Base-by-base conservation (phyloP, 2,329 filamentous ascomycete species). In the Fusarium sp. region DNA sequence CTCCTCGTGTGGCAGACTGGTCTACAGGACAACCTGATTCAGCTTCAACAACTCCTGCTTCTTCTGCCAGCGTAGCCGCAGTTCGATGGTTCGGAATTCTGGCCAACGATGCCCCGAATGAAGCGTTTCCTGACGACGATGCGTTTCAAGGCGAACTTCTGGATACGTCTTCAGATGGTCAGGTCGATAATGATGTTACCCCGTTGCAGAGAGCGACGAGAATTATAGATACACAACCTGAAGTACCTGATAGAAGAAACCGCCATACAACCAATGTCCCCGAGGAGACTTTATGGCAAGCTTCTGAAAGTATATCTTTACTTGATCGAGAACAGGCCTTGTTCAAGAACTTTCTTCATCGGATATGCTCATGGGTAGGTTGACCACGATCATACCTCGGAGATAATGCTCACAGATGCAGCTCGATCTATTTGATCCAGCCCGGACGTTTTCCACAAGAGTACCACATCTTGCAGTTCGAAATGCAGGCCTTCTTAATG, bases 401-500 rank as follows among this genome's bases (percentile, higher is more conserved):
- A 1, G 16, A 23, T 18, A n/a, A 5, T 9, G 16, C 31, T 65
- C 3, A 65, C 2, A 2, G 0, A 0, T 12, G 9, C 7, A 71
- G 73, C 57, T 75, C 10, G 73, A 75, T 33, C 50, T 75, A 1
- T 75, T 74, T 8, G 73, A 74, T 18, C 66, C 71, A 8, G 60
- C 58, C 4, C 49, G 65, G 1, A 72, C 59, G 2, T 73, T 75
- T 28, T 74, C 72, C 2, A 68, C 70, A 0, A 38, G 58, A 20
- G 72, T 71, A 6, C 69, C 69, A 2, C 72, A 68, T 41, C 62
- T 74, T 16, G 71, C 72, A 11, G 53, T 72, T 7, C 58, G 63
- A 1, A 89, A 89, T 67, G 77, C 83, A 28, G 87, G 87, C 1
- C 71, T 89, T 4, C 81, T 89, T 78, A 87, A 86, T 66, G 85